phyloP scores from a whole-genome alignment of 83 land plant genomes.

The Picea mariana region DNA sequence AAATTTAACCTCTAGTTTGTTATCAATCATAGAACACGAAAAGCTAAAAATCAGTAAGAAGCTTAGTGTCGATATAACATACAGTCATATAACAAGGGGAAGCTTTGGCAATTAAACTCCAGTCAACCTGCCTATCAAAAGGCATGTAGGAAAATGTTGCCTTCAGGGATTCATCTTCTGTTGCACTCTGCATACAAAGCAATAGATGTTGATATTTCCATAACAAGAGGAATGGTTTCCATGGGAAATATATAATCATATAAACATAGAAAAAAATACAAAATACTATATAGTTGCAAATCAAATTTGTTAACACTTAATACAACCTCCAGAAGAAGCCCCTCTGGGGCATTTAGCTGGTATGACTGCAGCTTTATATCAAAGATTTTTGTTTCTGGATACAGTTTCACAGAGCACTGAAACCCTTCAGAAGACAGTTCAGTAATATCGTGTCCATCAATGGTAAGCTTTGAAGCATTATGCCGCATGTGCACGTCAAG shows the following conservation, averaged over 20 bases:
- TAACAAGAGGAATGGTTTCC: background rate
- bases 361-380: constrained; percentile 81
- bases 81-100: constrained; percentile 97
- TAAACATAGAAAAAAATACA: background rate
- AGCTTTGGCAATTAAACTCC: constrained; percentile 92
- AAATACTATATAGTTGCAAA: background rate
- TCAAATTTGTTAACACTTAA: constrained; percentile 15
- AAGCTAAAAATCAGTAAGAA: background rate
- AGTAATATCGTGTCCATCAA: constrained; percentile 51
- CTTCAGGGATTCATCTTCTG: constrained; percentile 60
- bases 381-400: constrained; percentile 71
- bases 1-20: background rate
- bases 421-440: constrained; percentile 83
- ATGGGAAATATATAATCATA: background rate
- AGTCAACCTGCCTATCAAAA: constrained; percentile 76
- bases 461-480: constrained; percentile 84
- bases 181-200: constrained; percentile 73
- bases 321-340: constrained; percentile 91
- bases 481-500: constrained; percentile 83
- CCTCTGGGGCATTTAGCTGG: constrained; percentile 75
- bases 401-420: constrained; percentile 58
- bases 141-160: constrained; percentile 79
- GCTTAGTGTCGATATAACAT: constrained; percentile 18
- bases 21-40: background rate
- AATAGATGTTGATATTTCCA: background rate